Base-by-base conservation (phyloP, 2,329 filamentous ascomycete genomes). In the Hypoxylon sp. region DNA sequence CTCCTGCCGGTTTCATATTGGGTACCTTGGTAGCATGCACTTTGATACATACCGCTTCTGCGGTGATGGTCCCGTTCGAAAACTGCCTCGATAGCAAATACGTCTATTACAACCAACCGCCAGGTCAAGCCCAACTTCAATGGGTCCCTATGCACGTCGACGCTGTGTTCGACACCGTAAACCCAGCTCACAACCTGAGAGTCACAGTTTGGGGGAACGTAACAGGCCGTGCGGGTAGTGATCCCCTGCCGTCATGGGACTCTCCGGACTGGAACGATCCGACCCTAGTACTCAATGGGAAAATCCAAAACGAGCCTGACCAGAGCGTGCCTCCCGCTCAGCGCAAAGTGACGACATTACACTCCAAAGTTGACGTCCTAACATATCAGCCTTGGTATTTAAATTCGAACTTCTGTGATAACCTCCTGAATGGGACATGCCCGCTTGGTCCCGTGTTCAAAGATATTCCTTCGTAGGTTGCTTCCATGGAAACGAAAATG, bases 131-230 rank as follows among this genome's bases (percentile, higher is more conserved):
- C 37, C 86, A 86, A 68, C 86, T 98, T 33, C 94, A 98, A 82
- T 97, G 95, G 83, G 84, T 89, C 11, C 94, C 96, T 2, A 80
- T 91, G 37, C 90, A 87, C 73, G 88, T 96, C 63, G 90, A 92
- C 74, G 95, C 93, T 63, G 81, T 83, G 19, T 97, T 97, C 83
- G 87, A 93, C 74, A 85, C 87, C 29, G 79, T 82, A 13, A 82
- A 87, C 70, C 78, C 87, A 3, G 85, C 82, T 55, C 89, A 94
- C 76, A 88, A 86, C 44, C 84, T 99, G 53, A 89, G 88, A 70
- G 83, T 98, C 61, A 96, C 90, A 1, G 87, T 97, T 51, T 98
- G 94, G 83, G 95, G 94, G 56, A 98, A 98, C 80, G 94, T 98
- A 31, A 92, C 91, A 8, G 96, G 96, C 51, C 88, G 91, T 55